Conservation (phyloP, 2,329 filamentous ascomycete genomes). For the Ceratocystis cacaofunesta region DNA sequence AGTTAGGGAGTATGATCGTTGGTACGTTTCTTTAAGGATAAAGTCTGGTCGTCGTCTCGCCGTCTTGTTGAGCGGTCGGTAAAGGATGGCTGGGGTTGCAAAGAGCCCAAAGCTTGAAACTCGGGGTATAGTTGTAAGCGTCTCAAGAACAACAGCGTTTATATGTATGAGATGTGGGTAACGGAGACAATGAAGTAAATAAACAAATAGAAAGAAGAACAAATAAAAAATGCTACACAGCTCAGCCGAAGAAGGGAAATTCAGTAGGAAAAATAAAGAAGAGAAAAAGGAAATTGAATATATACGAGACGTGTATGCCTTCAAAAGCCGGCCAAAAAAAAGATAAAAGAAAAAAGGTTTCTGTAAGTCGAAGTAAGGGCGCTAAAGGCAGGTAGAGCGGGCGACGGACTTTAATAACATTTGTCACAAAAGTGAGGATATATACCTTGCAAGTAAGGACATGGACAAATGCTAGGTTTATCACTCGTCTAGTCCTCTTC, state of each 20-base stretch:
- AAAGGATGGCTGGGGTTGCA: not conserved
- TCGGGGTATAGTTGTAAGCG: slow-evolving; percentile 1
- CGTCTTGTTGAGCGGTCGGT: not conserved
- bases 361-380: not conserved
- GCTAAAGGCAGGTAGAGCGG: not conserved
- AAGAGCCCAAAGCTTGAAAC: not conserved
- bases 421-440: not conserved
- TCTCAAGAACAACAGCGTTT: not conserved
- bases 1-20: not conserved
- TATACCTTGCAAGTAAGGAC: slow-evolving; percentile 3
- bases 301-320: not conserved
- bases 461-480: not conserved
- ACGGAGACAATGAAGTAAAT: not conserved
- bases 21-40: not conserved
- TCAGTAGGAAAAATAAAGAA: not conserved
- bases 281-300: not conserved
- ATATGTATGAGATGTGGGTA: not conserved
- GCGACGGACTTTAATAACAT: not conserved
- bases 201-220: not conserved
- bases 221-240: not conserved
- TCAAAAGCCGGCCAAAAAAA: not conserved
- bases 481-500: not conserved
- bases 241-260: not conserved
- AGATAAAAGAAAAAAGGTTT: not conserved
- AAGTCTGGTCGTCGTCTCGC: not conserved